These are phyloP conservation scores for Paramecium sexaurelia DNA, from an alignment of 73 alveolate species.

Conservation along the genomic window DNA sequence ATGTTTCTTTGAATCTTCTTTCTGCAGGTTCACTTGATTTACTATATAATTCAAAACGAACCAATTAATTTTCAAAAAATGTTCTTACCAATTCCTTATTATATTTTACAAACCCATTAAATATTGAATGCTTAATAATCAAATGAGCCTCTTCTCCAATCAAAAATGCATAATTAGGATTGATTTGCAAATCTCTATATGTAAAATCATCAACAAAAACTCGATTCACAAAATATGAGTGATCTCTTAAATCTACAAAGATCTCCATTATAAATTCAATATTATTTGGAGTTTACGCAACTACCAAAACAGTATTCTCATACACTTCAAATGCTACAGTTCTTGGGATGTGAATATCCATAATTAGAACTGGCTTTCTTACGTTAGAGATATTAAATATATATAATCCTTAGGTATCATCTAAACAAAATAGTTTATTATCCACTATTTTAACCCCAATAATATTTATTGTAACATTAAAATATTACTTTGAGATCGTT, in stretches of 20 bases:
- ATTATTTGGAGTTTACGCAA: constrained; percentile 27
- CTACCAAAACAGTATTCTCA: not conserved
- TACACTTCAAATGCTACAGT: constrained; percentile 26
- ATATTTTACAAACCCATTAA: constrained; percentile 23
- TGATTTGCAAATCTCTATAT: not conserved
- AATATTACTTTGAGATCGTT: not conserved
- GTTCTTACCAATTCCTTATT: constrained; percentile 7
- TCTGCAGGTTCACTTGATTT: not conserved
- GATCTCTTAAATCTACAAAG: not conserved
- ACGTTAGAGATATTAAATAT: not conserved
- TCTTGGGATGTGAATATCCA: constrained; percentile 17
- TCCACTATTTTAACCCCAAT: not conserved
- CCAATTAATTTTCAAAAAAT: not conserved
- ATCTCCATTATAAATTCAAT: constrained; percentile 25
- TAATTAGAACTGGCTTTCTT: not conserved
- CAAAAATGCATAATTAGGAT: not conserved
- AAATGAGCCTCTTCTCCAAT: constrained; percentile 49
- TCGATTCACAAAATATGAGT: constrained; percentile 33
- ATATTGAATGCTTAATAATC: constrained; percentile 5
- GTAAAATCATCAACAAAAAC: constrained; percentile 40
- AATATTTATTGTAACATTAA: not conserved
- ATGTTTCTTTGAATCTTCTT: not conserved
- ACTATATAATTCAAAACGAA: constrained; percentile 34
- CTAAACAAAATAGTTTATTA: not conserved
- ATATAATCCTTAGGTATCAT: not conserved